These are phyloP conservation scores for Emericellopsis atlantica DNA, from an alignment of 2,329 filamentous ascomycete species.

Conservation along the genomic window DNA sequence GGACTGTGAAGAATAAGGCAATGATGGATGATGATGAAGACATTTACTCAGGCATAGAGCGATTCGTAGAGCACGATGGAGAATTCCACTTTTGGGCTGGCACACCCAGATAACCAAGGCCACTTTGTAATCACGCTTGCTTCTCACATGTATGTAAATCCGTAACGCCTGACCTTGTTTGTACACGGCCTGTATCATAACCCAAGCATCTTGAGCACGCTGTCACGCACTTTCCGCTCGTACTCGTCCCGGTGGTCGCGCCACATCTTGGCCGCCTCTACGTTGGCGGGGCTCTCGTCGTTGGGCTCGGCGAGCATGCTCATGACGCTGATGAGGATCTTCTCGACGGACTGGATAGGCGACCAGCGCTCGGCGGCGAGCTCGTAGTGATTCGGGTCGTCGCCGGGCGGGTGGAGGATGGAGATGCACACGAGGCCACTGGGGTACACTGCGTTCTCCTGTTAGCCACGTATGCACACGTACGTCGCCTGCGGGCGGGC, in stretches of 20 bases:
- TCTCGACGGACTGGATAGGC: constrained; percentile 93
- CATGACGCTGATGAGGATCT: constrained; percentile 94
- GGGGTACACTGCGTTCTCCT: constrained; percentile 57
- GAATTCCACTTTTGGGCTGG: no score
- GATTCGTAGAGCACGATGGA: background rate
- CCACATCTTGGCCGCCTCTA: constrained; percentile 96
- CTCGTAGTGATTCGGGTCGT: constrained; percentile 98
- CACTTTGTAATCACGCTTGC: no score
- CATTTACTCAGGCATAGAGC: background rate
- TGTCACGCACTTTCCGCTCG: constrained; percentile 71
- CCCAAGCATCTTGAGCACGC: constrained; percentile 68
- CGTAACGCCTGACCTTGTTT: no score
- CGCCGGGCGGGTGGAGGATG: constrained; percentile 92
- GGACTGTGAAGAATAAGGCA: constrained; percentile 23
- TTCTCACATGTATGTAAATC: no score
- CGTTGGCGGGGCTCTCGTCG: constrained; percentile 91
- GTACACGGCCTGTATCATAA: constrained; percentile 29
- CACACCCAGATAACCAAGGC: no score
- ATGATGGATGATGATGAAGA: constrained; percentile 16
- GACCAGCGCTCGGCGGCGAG: constrained; percentile 92
- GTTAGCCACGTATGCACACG: background rate
- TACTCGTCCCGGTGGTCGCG: constrained; percentile 73
- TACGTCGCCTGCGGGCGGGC: background rate
- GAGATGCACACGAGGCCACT: constrained; percentile 93
- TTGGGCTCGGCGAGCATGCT: constrained; percentile 97